These are phyloP conservation scores for Saccharomycopsis schoenii DNA, from an alignment of 805 yeast genomes.

Conservation along the genomic window DNA sequence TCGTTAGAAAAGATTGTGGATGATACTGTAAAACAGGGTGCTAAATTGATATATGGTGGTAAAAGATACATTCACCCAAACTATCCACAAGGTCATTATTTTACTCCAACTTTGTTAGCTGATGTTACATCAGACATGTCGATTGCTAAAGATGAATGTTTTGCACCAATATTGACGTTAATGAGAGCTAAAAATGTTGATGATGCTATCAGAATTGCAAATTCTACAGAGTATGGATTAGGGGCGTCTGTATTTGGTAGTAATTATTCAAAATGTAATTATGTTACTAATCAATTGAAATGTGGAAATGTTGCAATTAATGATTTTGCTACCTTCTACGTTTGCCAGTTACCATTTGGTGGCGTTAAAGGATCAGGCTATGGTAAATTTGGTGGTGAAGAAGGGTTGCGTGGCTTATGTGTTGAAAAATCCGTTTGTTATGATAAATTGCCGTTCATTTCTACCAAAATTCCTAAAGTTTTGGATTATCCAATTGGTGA, in stretches of 20 bases:
- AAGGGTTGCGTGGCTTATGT: slow-evolving; percentile 87
- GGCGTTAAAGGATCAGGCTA: slow-evolving; percentile 90
- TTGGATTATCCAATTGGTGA: slow-evolving; percentile 85
- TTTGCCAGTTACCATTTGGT: slow-evolving; percentile 96
- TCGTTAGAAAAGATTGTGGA: slow-evolving; percentile 54
- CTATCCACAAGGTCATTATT: slow-evolving; percentile 92
- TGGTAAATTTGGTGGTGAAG: slow-evolving; percentile 97
- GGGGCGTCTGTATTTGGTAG: slow-evolving; percentile 94
- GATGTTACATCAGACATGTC: slow-evolving; percentile 72
- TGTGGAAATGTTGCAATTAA: slow-evolving; percentile 94
- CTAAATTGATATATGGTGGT: slow-evolving; percentile 74
- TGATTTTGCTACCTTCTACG: slow-evolving; percentile 94
- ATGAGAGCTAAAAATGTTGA: slow-evolving; percentile 59
- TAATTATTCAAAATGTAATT: slow-evolving; percentile 43
- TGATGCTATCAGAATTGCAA: slow-evolving; percentile 70
- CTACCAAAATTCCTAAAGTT: slow-evolving; percentile 78
- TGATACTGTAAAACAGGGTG: slow-evolving; percentile 77
- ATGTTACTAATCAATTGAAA: slow-evolving; percentile 52
- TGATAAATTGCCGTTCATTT: slow-evolving; percentile 70
- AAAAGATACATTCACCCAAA: slow-evolving; percentile 73
- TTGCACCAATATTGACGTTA: slow-evolving; percentile 83
- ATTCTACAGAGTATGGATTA: slow-evolving; percentile 77
- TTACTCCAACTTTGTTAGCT: slow-evolving; percentile 77
- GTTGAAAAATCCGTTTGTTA: slow-evolving; percentile 78
- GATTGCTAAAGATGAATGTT: slow-evolving; percentile 83